Base-by-base conservation (phyloP, 257 asterid genomes). In the Vinca minor region DNA sequence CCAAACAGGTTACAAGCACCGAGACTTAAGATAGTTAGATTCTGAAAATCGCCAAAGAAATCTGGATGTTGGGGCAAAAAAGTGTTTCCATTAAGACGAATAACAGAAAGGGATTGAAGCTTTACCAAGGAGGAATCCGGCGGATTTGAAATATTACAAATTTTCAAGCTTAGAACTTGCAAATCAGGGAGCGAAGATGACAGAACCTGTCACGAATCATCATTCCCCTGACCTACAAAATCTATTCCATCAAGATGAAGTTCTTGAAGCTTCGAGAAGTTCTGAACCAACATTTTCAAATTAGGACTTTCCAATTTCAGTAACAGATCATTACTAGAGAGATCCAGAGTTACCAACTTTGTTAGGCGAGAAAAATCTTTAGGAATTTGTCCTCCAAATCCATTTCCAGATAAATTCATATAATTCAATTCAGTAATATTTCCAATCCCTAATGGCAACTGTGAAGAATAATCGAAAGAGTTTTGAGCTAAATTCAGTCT, bases 1-100 rank as follows among this genome's bases (percentile, higher is more conserved):
- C 90, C 88, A 11, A 29, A 64, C 46, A 87, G 67, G 70, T 64
- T 32, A 52, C 84, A 74, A 3, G 78, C 63, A 15, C 82, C 69
- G 1, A 74, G 39, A 36, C 62, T 76, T 52, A 78, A 49, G 18
- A 74, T 78, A 42, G 64, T 68, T 68, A 83, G 50, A 59, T 73
- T 76, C 1, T n/a, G 79, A 38, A 10, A 81, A 21, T 70, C 83
- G 0, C 82, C 82, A 1, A 82, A 66, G 69, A 84, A 81, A 0
- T 56, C 62, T 0, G 85, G 87, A 14, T n/a, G 80, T 42, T 8
- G 76, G 73, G 52, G 79, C 63, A 76, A 57, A 84, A 65, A 7
- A 71, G n/a, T 11, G 58, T 82, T 82, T 28, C 23, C 57, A 58
- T 82, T 82, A 2, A 86, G 84, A 28, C 63, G 76, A 38, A 86